A percentile compares a stretch with the other conserved stretches of the same genome.
Conservation (phyloP, 2,329 filamentous ascomycete genomes). For the Rugonectria rugulosa region DNA sequence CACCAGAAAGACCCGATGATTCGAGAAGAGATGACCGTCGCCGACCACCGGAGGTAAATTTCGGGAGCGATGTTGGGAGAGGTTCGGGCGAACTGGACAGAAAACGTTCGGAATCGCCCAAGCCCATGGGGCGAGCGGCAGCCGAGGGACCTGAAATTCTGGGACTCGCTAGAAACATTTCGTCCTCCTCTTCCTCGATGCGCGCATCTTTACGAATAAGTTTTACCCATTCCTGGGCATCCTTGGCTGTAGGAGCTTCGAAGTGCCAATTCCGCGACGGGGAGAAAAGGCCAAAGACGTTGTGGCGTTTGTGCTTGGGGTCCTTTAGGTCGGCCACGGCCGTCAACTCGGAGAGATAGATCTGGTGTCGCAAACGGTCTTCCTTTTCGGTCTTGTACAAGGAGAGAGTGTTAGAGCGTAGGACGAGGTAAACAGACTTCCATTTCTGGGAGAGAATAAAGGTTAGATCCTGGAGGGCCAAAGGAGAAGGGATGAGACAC, state of each 20-base stretch:
- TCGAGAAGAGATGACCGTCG: conserved; percentile 69
- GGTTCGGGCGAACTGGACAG: conserved; percentile 70
- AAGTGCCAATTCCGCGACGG: conserved; percentile 92
- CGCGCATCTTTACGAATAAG: conserved; percentile 80
- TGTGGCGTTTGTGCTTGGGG: conserved; percentile 83
- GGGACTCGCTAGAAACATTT: conserved; percentile 77
- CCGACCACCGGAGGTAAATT: conserved; percentile 47
- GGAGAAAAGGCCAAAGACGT: conserved; percentile 93
- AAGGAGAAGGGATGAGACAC: conserved; percentile 15
- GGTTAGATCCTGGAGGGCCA: conserved; percentile 23
- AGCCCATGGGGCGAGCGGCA: conserved; percentile 32
- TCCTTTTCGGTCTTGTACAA: conserved; percentile 94
- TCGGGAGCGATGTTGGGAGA: conserved; percentile 44
- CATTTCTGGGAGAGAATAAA: conserved; percentile 68
- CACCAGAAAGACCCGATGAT: conserved; percentile 69
- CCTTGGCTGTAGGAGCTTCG: conserved; percentile 74
- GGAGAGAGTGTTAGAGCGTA: conserved; percentile 88
- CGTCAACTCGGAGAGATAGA: conserved; percentile 88
- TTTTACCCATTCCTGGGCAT: conserved; percentile 87
- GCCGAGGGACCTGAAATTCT: conserved; percentile 57
- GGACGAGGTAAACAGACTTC: conserved; percentile 88
- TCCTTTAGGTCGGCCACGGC: conserved; percentile 90
- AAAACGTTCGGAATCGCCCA: conserved; percentile 50
- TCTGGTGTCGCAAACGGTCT: conserved; percentile 86
- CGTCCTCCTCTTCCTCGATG: conserved; percentile 88